Evolutionary conservation across 1,139 yeast species (phyloP), one percentile per base, ranked within the genome.

Genomic region (Yamadazyma spencermartinsiae): DNA sequence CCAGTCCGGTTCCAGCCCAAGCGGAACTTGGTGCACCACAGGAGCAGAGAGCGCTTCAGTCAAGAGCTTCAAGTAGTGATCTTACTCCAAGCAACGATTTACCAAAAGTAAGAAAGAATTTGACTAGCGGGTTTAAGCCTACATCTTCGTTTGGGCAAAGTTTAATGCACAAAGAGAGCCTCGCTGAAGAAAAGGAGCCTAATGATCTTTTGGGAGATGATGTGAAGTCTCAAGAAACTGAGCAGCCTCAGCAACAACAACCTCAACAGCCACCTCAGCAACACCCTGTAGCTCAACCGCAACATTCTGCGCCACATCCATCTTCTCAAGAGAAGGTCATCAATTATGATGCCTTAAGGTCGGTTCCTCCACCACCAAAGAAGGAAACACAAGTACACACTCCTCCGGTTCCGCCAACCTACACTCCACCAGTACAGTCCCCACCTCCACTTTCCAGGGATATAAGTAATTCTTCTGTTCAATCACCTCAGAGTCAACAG

Each of bases 141-240:
- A 72, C 86, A 2, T 82, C 90, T 0, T 63, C 69, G 23, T 85
- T 85, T 65, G 94, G 94, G 17, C 89, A 80, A 56, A 63, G 70
- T 15, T 65, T 81, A 45, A 50, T 74, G 44, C 55, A 64, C 31
- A 65, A 61, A 36, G 68, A 63, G 30, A 52, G 14, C 56, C 16
- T 50, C 60, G 7, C n/a, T n/a, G n/a, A n/a, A n/a, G 54, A 48
- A 13, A 50, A 49, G 15, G 49, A 58, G 44, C 59, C 55, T 25
- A 58, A 56, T 26, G 58, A 54, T 40, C 52, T 65, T 43, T 52
- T 61, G 39, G 58, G 68, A 40, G 55, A 61, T 47, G 58, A 62
- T 36, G 53, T 52, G 15, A 33, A 21, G 9, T 31, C 34, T 3
- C 33, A 26, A 8, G 32, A 48, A 55, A 21, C 38, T 13, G 32